Evolutionary conservation across 1,139 yeast species (phyloP).

Genomic region (Geotrichum macrosporum): DNA sequence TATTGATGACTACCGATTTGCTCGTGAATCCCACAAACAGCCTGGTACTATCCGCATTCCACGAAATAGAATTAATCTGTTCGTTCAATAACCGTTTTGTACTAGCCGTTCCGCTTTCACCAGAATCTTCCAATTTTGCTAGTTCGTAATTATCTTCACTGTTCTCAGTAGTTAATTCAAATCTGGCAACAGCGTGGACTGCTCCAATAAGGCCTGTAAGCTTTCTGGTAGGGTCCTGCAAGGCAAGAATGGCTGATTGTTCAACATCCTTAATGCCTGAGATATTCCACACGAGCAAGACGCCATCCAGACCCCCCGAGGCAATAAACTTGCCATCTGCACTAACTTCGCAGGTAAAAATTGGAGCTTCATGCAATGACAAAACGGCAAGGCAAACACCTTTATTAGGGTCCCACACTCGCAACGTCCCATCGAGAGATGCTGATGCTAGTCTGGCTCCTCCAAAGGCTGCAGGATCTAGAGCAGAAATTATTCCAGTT

Average conservation of each 20-base stretch:
- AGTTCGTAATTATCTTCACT: constrained; percentile 5
- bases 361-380: constrained; percentile 47
- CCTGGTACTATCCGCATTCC: constrained; percentile 29
- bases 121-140: constrained; percentile 9
- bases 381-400: constrained; percentile 43
- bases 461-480: constrained; percentile 21
- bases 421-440: constrained; percentile 67
- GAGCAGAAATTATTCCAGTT: constrained; percentile 17
- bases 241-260: constrained; percentile 12
- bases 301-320: constrained; percentile 61
- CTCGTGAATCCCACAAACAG: constrained; percentile 29
- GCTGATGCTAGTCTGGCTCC: constrained; percentile 40
- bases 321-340: constrained; percentile 50
- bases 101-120: constrained; percentile 4
- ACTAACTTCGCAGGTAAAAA: constrained; percentile 52
- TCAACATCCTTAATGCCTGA: constrained; percentile 19
- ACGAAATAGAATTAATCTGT: constrained; percentile 27
- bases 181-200: constrained; percentile 21
- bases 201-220: constrained; percentile 10
- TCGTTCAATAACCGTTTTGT: constrained; percentile 16
- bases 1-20: constrained; percentile 20
- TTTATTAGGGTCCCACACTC: constrained; percentile 59
- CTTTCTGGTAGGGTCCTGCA: constrained; percentile 11
- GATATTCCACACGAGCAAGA: constrained; percentile 52
- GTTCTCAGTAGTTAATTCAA: constrained; percentile 9